phyloP scores from a whole-genome alignment of 345 rosid species.

The Hibiscus tridactylites region DNA sequence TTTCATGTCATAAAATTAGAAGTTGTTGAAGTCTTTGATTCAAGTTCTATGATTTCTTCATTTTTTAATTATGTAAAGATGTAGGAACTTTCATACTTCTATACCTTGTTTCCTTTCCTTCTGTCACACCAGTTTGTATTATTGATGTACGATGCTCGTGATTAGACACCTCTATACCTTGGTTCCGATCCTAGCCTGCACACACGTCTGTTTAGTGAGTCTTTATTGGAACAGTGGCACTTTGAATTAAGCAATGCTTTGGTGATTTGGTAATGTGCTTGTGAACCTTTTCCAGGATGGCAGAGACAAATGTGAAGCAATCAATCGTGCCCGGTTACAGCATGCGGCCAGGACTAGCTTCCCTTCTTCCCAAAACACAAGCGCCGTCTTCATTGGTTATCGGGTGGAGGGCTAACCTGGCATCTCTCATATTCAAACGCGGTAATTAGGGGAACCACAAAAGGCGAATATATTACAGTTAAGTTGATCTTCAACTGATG shows the following conservation, averaged over 20 bases:
- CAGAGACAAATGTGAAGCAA: constrained; percentile 31
- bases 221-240: not conserved
- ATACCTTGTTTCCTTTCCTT: not conserved
- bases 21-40: not conserved
- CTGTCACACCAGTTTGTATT: not conserved
- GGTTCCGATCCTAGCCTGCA: not conserved
- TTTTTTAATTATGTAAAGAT: not conserved
- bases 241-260: not conserved
- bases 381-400: constrained; percentile 35
- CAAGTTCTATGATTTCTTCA: not conserved
- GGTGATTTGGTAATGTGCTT: constrained; percentile 4
- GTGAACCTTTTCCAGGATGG: constrained; percentile 30
- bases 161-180: not conserved
- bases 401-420: constrained; percentile 65
- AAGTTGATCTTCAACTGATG: constrained; percentile 3
- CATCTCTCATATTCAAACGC: constrained; percentile 66
- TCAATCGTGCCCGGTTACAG: constrained; percentile 25
- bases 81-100: not conserved
- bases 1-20: not conserved
- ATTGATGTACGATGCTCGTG: not conserved
- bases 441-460: constrained; percentile 27
- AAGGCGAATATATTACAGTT: not conserved
- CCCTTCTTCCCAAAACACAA: constrained; percentile 48
- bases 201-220: not conserved
- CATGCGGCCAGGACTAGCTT: constrained; percentile 35